phyloP scores from a whole-genome alignment of 2,329 filamentous ascomycete species.

The Colletotrichum sp. region DNA sequence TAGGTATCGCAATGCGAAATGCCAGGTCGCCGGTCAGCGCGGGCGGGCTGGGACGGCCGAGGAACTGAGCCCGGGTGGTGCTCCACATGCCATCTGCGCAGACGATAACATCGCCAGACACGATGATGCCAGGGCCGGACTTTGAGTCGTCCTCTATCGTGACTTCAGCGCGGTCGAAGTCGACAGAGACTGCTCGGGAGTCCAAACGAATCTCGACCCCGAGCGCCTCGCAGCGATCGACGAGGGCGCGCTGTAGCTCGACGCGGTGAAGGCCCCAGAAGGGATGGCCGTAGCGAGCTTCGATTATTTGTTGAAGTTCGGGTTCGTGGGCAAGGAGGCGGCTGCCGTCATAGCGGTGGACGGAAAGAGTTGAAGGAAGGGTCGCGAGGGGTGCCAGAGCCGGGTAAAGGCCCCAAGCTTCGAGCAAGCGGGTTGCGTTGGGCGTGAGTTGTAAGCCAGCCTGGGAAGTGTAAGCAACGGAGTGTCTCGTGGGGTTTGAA shows the following conservation, averaged over 20 bases:
- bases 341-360: conserved; percentile 23
- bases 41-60: conserved; percentile 48
- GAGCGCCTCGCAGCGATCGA: conserved; percentile 40
- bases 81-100: conserved; percentile 55
- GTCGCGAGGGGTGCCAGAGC: conserved; percentile 16
- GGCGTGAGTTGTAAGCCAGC: conserved; percentile 24
- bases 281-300: conserved; percentile 28
- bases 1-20: conserved; percentile 56
- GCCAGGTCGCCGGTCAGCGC: conserved; percentile 60
- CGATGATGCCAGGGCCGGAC: conserved; percentile 24
- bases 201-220: conserved; percentile 34
- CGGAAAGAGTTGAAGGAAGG: conserved; percentile 18
- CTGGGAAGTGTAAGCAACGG: neutral
- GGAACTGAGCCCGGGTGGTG: conserved; percentile 46
- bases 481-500: neutral
- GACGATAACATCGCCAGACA: conserved; percentile 48
- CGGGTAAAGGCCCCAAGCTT: conserved; percentile 14
- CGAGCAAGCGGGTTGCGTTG: conserved; percentile 21
- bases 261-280: conserved; percentile 56
- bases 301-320: conserved; percentile 7
- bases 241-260: conserved; percentile 49
- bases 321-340: conserved; percentile 20
- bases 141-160: conserved; percentile 25
- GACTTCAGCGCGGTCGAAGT: conserved; percentile 27
- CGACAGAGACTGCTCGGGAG: conserved; percentile 2